phyloP scores from a whole-genome alignment of 176 grass and related monocot genomes.

The Rhynchospora tenuis region DNA sequence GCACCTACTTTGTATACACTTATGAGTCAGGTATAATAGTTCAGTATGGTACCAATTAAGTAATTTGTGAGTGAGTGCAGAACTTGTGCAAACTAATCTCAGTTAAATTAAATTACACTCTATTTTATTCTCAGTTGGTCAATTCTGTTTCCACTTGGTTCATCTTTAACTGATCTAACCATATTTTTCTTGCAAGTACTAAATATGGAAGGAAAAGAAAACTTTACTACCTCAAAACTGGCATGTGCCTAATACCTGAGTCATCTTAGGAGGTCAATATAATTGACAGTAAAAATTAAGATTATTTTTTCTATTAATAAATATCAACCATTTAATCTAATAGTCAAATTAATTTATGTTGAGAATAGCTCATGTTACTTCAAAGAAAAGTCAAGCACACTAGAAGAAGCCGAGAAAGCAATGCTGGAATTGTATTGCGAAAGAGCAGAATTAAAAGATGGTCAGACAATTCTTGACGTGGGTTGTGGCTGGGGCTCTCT shows the following conservation, averaged over 20 bases:
- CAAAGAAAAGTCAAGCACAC: conserved; percentile 48
- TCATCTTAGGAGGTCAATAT: too few relatives aligned
- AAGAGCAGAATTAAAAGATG: conserved; percentile 75
- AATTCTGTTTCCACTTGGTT: neutral
- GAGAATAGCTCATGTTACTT: conserved; percentile 78
- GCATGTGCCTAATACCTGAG: neutral
- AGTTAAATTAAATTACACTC: neutral
- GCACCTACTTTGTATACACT: neutral
- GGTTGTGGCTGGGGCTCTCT: conserved; percentile 96
- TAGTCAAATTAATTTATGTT: conserved; percentile 15
- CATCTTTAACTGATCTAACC: neutral
- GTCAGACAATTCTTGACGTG: conserved; percentile 67
- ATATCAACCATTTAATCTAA: neutral
- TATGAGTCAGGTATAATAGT: neutral
- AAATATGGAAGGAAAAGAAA: neutral
- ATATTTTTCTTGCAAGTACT: neutral
- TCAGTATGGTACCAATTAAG: neutral
- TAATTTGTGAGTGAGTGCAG: neutral
- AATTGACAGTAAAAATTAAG: too few relatives aligned
- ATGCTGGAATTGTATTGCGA: conserved; percentile 89
- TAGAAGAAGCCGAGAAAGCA: conserved; percentile 79
- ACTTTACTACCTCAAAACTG: too few relatives aligned
- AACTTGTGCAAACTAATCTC: neutral
- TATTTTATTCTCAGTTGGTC: neutral
- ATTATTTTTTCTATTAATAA: too few relatives aligned